Conservation (phyloP, 176 grass and related monocot genomes). For the Saccharum officinarum region DNA sequence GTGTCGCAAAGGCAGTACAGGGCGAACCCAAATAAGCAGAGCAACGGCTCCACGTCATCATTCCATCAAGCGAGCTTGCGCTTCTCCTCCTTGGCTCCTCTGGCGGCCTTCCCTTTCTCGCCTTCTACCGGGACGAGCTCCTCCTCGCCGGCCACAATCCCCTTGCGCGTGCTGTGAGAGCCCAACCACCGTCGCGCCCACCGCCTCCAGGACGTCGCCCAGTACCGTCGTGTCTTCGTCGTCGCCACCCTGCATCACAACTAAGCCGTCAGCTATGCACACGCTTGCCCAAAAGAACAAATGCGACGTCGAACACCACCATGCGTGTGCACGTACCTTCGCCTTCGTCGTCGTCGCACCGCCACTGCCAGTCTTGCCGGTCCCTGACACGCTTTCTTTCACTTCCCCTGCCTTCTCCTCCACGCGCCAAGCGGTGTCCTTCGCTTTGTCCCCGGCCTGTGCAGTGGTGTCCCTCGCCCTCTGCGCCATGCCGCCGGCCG, state of each 20-base stretch:
- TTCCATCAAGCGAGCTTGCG: not conserved
- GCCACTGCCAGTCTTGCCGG: not conserved
- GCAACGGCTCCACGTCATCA: not conserved
- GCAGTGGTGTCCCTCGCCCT: slow-evolving; percentile 12
- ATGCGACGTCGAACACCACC: not conserved
- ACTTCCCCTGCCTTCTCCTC: not conserved
- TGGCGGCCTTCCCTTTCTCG: not conserved
- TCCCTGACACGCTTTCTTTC: not conserved
- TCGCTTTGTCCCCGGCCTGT: not conserved
- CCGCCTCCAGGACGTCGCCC: slow-evolving; percentile 54
- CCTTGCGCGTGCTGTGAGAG: slow-evolving; percentile 55
- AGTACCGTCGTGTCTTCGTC: slow-evolving; percentile 25
- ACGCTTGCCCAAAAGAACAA: not conserved
- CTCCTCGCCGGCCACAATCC: slow-evolving; percentile 66
- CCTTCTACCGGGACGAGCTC: slow-evolving; percentile 19
- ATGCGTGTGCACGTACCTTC: slow-evolving; percentile 26
- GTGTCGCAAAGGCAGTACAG: not conserved
- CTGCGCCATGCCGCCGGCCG: slow-evolving; percentile 25
- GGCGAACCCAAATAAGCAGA: not conserved
- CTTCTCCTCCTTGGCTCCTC: slow-evolving; percentile 18
- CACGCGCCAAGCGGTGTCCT: not conserved
- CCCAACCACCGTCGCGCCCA: slow-evolving; percentile 63
- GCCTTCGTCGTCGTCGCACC: not conserved
- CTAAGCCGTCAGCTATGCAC: slow-evolving; percentile 28
- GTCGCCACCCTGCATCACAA: not conserved